Conservation (phyloP, 1,139 yeast genomes). For the Scheffersomyces titani region DNA sequence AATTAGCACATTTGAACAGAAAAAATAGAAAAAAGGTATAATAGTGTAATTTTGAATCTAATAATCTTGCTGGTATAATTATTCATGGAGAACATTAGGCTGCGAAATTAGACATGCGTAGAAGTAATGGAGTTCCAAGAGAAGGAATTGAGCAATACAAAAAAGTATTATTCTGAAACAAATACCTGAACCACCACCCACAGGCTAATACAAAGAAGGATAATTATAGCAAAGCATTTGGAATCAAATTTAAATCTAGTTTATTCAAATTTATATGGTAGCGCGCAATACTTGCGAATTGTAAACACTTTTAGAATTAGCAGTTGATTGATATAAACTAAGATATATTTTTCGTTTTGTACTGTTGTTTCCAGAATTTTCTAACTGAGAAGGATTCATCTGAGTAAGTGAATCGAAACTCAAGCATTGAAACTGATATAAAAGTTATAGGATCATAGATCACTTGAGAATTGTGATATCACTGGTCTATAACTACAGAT, state of each 20-base stretch:
- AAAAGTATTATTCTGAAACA: too few relatives aligned
- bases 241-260: too few relatives aligned
- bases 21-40: too few relatives aligned
- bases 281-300: background rate
- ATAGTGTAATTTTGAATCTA: background rate
- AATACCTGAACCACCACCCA: too few relatives aligned
- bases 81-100: background rate
- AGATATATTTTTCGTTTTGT: background rate
- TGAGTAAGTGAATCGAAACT: background rate
- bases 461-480: background rate
- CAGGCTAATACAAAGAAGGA: too few relatives aligned
- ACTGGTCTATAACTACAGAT: background rate
- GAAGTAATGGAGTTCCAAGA: background rate
- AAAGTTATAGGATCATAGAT: background rate
- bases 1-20: too few relatives aligned
- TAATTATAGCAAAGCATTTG: too few relatives aligned
- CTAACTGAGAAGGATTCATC: background rate
- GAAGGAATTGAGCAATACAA: background rate
- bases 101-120: background rate
- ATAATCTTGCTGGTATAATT: too few relatives aligned
- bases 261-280: background rate
- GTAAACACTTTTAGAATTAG: background rate
- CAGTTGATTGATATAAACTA: background rate
- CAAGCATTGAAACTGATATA: background rate
- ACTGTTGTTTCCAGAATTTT: background rate